Base-by-base conservation (phyloP, 1,284 basidiomycete species). In the Rhodotorula sp. region DNA sequence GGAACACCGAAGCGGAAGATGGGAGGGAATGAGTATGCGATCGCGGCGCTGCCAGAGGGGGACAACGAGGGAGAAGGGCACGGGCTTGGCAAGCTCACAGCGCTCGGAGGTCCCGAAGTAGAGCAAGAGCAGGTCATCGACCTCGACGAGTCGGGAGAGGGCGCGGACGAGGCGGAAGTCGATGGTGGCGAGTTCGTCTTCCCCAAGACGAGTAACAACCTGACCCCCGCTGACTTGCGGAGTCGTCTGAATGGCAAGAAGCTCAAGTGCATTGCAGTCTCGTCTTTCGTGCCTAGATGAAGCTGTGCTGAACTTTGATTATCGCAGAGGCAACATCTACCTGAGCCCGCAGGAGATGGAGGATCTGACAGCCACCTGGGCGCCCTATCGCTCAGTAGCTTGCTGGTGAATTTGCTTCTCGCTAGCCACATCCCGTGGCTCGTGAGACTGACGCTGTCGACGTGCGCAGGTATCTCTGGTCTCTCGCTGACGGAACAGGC, bases 291-390 rank as follows among this genome's bases (percentile, higher is more conserved):
- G 19, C 52, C n/a, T 8, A 27, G 24, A 22, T 24, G 29, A 17
- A 53, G 11, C 52, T 53, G 52, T 11, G 30, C 20, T 54, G 7
- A 15, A 27, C 49, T 27, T 1, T 29, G 15, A 20, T 53, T 29
- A 10, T 32, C 48, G 48, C 48, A 73, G 69, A 74, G 92, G 90
- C 77, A 90, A 89, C 36, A 87, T 86, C 4, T 85, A 92, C 71
- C 82, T 94, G 67, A 89, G 89, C 0, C 90, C 91, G 5, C 82
- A 84, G 46, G 91, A 94, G 81, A 93, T 94, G 91, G 86, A 89
- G 73, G 85, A 84, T 34, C 81, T 94, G 64, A 91, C 91, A 4
- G 85, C 86, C 58, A 77, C 81, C 24, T 94, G 91, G 91, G 84
- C 83, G 76, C 92, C 92, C 3, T 94, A 90, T 46, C 51, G 76